Percentiles rank a stretch among this genome's conserved stretches.
Conservation (phyloP, 805 yeast genomes). For the Pichia nakasei region DNA sequence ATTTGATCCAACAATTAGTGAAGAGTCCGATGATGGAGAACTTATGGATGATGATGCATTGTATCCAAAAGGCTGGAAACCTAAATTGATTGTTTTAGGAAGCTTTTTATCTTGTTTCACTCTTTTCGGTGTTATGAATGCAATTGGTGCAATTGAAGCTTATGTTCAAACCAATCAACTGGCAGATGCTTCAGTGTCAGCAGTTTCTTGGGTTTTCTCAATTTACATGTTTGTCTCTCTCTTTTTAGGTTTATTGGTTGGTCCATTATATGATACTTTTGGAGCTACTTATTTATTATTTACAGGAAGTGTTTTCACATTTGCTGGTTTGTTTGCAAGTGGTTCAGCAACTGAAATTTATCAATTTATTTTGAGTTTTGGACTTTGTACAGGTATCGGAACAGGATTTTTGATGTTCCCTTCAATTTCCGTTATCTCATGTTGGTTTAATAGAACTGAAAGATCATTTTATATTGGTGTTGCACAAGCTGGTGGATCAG, state of each 20-base stretch:
- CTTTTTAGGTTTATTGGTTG: conserved; percentile 28
- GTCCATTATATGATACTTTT: conserved; percentile 52
- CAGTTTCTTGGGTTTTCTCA: conserved; percentile 62
- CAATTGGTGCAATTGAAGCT: conserved; percentile 56
- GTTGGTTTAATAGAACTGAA: conserved; percentile 46
- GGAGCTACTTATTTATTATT: conserved; percentile 43
- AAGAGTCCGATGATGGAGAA: not conserved
- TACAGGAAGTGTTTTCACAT: conserved; percentile 36
- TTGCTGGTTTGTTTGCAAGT: conserved; percentile 47
- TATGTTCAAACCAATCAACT: conserved; percentile 51
- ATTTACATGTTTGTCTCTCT: conserved; percentile 43
- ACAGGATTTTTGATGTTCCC: conserved; percentile 56
- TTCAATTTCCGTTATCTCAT: conserved; percentile 50
- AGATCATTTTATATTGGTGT: conserved; percentile 47
- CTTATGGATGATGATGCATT: conserved; percentile 19
- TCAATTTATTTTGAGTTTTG: conserved; percentile 56
- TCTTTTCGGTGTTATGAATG: conserved; percentile 45
- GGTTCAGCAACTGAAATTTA: conserved; percentile 46
- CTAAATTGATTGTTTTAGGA: conserved; percentile 49
- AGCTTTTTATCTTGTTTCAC: conserved; percentile 46
- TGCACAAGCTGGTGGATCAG: conserved; percentile 44
- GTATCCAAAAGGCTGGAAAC: conserved; percentile 48
- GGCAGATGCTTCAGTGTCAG: conserved; percentile 33
- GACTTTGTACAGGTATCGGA: conserved; percentile 49
- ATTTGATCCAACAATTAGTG: not conserved